phyloP scores from a whole-genome alignment of 805 yeast genomes.

The Candida sanyiensis region DNA sequence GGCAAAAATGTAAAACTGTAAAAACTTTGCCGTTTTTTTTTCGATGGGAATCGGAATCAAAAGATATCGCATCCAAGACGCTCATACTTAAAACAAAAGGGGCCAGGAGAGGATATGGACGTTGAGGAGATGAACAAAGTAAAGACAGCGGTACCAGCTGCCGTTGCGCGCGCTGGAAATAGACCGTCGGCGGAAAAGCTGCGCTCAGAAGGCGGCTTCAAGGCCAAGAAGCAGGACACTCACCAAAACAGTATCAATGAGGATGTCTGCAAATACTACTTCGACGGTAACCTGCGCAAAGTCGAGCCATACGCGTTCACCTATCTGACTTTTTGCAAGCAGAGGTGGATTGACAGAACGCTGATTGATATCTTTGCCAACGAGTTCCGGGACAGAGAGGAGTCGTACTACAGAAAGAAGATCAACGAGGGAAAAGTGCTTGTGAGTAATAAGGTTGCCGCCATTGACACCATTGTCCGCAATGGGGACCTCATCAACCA shows the following conservation, averaged over 20 bases:
- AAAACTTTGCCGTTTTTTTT: too few species aligned
- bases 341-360: constrained; percentile 84
- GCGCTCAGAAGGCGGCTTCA: constrained; percentile 19
- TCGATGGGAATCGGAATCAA: too few species aligned
- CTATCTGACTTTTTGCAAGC: constrained; percentile 82
- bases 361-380: constrained; percentile 72
- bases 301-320: constrained; percentile 86
- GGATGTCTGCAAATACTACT: constrained; percentile 46
- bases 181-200: constrained; percentile 16
- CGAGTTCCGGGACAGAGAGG: constrained; percentile 80
- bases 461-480: constrained; percentile 54
- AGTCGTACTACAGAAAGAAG: constrained; percentile 54
- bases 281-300: constrained; percentile 59
- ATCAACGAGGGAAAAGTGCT: constrained; percentile 63
- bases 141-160: not conserved
- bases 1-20: too few species aligned
- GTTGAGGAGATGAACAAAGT: constrained; percentile 5
- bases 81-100: too few species aligned
- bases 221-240: constrained; percentile 18
- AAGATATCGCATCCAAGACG: too few species aligned
- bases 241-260: constrained; percentile 18
- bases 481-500: constrained; percentile 85
- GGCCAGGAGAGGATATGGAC: too few species aligned
- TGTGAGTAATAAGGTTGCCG: constrained; percentile 62
- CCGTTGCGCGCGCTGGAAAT: constrained; percentile 9